phyloP scores from a whole-genome alignment of 768 basidiomycete genomes.

The Xerocomus brunneocitrinus region DNA sequence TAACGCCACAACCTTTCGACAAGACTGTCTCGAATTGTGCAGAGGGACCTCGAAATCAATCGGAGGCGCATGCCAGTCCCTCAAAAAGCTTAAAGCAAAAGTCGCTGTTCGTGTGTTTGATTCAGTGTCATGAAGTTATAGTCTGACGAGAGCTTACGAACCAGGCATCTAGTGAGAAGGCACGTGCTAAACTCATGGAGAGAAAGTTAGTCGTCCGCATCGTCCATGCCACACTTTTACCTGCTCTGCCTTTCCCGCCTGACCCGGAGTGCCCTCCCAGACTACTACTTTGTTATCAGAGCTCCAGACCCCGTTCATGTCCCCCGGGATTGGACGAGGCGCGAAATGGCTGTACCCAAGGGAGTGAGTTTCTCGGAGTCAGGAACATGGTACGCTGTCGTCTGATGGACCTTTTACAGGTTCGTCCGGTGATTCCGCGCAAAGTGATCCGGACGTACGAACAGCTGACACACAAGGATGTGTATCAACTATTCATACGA shows the following conservation, averaged over 20 bases:
- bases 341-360: neutral
- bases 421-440: neutral
- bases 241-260: neutral
- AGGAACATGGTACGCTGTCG: neutral
- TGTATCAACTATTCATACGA: constrained; percentile 1
- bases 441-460: constrained; percentile 12
- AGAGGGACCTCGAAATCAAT: constrained; percentile 1
- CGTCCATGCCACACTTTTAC: neutral
- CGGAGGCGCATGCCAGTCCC: neutral
- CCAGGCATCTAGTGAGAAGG: neutral
- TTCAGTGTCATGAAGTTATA: neutral
- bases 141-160: neutral
- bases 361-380: neutral
- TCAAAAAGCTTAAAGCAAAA: neutral
- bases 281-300: neutral
- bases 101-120: constrained; percentile 1
- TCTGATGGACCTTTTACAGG: neutral
- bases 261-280: neutral
- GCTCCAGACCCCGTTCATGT: constrained; percentile 4
- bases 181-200: neutral
- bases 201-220: neutral
- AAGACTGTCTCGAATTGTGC: neutral
- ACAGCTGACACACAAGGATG: constrained; percentile 2
- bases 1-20: neutral
- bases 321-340: neutral